phyloP scores from a whole-genome alignment of 169 alveolate species.

The Blepharisma undulans region DNA sequence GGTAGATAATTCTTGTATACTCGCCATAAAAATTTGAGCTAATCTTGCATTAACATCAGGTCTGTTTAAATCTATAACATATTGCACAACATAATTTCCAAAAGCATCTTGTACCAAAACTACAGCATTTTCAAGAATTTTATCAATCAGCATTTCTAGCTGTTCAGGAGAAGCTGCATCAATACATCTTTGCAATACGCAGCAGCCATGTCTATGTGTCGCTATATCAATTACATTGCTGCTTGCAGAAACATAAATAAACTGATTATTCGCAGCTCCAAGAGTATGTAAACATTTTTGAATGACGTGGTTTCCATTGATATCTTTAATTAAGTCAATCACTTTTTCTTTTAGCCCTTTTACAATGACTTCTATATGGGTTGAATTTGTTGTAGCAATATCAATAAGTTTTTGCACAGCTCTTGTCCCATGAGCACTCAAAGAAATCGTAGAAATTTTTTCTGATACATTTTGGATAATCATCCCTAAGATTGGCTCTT shows the following conservation, averaged over 20 bases:
- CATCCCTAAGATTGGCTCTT: background rate
- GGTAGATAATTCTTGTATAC: conserved; percentile 81
- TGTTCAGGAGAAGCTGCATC: conserved; percentile 69
- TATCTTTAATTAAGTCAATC: conserved; percentile 80
- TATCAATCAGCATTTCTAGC: conserved; percentile 66
- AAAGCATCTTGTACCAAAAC: conserved; percentile 90
- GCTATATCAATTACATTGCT: conserved; percentile 84
- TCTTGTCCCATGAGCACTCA: conserved; percentile 93
- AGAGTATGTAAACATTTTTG: conserved; percentile 84
- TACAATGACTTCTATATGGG: conserved; percentile 42
- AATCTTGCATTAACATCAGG: conserved; percentile 73
- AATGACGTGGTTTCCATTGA: conserved; percentile 94
- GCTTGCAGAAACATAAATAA: conserved; percentile 82
- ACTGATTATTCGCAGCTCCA: conserved; percentile 79
- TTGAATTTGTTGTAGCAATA: conserved; percentile 61
- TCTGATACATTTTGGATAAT: background rate
- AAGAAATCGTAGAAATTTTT: conserved; percentile 79
- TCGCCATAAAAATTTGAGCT: conserved; percentile 75
- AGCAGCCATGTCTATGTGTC: conserved; percentile 93
- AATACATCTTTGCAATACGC: conserved; percentile 92
- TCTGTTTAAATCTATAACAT: conserved; percentile 80
- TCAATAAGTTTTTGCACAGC: conserved; percentile 93
- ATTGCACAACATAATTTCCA: conserved; percentile 95
- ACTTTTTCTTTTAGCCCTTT: conserved; percentile 60
- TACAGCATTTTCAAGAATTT: conserved; percentile 77